Conservation (phyloP, 2,329 filamentous ascomycete species). For the Penicillium sp. region DNA sequence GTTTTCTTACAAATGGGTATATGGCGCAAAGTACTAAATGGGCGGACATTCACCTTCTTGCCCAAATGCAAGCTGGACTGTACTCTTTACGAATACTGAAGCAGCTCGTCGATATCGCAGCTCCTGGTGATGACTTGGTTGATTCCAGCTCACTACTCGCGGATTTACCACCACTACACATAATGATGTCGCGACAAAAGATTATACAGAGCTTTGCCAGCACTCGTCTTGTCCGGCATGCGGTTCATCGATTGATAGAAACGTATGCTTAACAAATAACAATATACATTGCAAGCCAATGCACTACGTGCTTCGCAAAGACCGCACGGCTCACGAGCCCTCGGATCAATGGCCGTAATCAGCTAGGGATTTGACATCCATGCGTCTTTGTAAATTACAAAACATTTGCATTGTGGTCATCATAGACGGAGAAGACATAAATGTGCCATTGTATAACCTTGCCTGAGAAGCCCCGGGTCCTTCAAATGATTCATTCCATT, state of each 20-base stretch:
- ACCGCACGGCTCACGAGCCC: background rate
- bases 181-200: slow-evolving; percentile 23
- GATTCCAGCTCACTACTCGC: slow-evolving; percentile 18
- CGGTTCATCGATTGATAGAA: slow-evolving; percentile 9
- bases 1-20: slow-evolving; percentile 26
- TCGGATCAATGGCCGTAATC: background rate
- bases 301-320: background rate
- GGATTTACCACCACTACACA: slow-evolving; percentile 24
- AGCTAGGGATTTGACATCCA: background rate
- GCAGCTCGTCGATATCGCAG: slow-evolving; percentile 39
- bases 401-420: background rate
- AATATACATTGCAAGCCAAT: background rate
- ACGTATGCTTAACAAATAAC: slow-evolving; percentile 11
- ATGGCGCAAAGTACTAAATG: slow-evolving; percentile 41
- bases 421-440: background rate
- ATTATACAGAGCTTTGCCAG: slow-evolving; percentile 11
- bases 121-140: slow-evolving; percentile 17
- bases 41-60: slow-evolving; percentile 54
- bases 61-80: slow-evolving; percentile 51
- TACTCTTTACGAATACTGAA: slow-evolving; percentile 57
- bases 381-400: background rate
- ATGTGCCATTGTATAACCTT: background rate
- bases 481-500: background rate
- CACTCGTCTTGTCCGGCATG: slow-evolving; percentile 6
- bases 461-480: background rate